Conservation (phyloP, 2,329 filamentous ascomycete species). For the Berkeleyomyces basicola region DNA sequence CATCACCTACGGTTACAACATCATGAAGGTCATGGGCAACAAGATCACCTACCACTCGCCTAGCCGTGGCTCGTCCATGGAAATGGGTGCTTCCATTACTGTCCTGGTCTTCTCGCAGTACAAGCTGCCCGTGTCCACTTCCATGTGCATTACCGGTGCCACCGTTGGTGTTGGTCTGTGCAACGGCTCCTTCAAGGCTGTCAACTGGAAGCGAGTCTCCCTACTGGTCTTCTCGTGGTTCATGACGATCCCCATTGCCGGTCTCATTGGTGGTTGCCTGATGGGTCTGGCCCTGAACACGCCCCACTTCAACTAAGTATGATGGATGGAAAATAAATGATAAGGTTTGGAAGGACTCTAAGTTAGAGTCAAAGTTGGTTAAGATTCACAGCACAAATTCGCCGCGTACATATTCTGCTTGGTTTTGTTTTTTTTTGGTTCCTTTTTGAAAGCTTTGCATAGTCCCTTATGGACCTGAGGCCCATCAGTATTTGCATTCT, state of each 20-base stretch:
- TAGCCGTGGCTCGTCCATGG: constrained; percentile 49
- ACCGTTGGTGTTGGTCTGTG: constrained; percentile 64
- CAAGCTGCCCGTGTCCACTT: constrained; percentile 59
- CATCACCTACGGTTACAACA: constrained; percentile 65
- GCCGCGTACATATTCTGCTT: neutral
- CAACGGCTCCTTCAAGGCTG: constrained; percentile 53
- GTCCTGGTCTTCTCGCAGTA: constrained; percentile 61
- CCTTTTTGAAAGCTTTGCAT: neutral
- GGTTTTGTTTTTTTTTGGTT: neutral
- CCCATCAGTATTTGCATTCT: neutral
- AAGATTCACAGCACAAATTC: neutral
- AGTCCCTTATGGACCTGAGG: neutral
- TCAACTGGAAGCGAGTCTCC: constrained; percentile 60
- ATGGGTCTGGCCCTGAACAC: constrained; percentile 27
- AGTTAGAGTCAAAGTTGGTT: neutral
- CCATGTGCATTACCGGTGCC: constrained; percentile 66
- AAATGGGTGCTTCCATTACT: constrained; percentile 63
- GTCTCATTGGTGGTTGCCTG: constrained; percentile 24
- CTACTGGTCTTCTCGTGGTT: constrained; percentile 48
- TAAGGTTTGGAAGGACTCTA: neutral
- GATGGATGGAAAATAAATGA: neutral
- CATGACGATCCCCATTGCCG: constrained; percentile 28
- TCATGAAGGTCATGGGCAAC: constrained; percentile 78
- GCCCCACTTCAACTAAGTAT: constrained; percentile 16
- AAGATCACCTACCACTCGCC: constrained; percentile 56